Evolutionary conservation across 148 eudicot species (phyloP), one percentile per base, ranked within the genome.

Genomic region (Rhododendron mucronatum): DNA sequence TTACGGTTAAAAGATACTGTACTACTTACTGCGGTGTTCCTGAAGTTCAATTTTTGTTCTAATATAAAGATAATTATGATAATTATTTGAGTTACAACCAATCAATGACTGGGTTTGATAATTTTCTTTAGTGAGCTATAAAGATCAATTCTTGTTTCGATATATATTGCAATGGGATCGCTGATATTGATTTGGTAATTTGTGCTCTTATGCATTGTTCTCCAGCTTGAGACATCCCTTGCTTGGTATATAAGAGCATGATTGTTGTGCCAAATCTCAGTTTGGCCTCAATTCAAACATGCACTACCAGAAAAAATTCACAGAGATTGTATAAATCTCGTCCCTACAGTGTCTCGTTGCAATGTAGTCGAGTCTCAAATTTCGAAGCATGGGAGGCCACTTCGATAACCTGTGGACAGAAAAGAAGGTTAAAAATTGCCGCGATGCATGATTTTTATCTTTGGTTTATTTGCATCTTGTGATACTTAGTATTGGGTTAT

Each of bases 351-450:
- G 21, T 51, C 48, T 30, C 5, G 11, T 51, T 69, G 13, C 57
- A 57, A 16, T 16, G 14, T 0, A 53, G 47, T 71, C 73, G 18
- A 81, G 33, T 50, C 80, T 86, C 84, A 48, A 5, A 48, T 37
- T 82, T 73, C 50, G 67, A 30, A 65, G 2, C 9, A 57, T 39
- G 18, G 26, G 12, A 53, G 21, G 57, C 71, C 26, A 51, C 13
- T 16, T 83, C 39, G 1, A n/a, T 63, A 51, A 80, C 82, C 65
- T 61, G 44, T 76, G 37, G 65, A 59, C 15, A 8, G 47, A 84
- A 50, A 87, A 87, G 91, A 87, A 87, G 91, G 89, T 87, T 79
- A 51, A 83, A 51, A 71, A 39, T 20, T 84, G 14, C 45, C 20
- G 3, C 7, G 23, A 35, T n/a, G 23, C 67, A 7, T 2, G 39